Base-by-base conservation (phyloP, 1,284 basidiomycete genomes). In the Apiotrichum gracile region DNA sequence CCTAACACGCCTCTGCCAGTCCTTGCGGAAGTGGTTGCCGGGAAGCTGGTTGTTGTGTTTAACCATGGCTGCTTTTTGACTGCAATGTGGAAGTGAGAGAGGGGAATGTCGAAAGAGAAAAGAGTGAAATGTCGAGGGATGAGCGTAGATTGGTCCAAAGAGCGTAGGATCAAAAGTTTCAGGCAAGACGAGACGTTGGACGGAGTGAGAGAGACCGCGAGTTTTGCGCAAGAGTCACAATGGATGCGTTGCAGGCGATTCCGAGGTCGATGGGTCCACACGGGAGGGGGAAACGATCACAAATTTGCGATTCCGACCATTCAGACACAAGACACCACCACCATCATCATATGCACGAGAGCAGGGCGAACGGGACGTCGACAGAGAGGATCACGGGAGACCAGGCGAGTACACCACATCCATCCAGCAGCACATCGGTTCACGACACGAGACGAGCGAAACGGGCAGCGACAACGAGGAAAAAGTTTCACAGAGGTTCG, bases 21-120 rank as follows among this genome's bases (percentile, higher is more conserved):
- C 91, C 86, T 98, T 98, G 80, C 85, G 90, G 85, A 97, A 97
- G 77, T 97, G 93, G 80, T 93, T 93, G 74, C 80, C 82, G 79
- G 84, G 91, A 77, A 92, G 88, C 79, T 89, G 88, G 67, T 71
- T 62, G 61, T 62, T 62, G 58, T 62, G 60, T 57, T 59, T 61
- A 51, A 60, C 60, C 60, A 62, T 62, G n/a, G n/a, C n/a, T n/a
- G n/a, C n/a, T 49, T 51, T 49, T 34, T 43, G 16, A 51, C 52
- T 51, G 43, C 43, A 33, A n/a, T 43, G 35, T 25, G 33, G 49
- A 46, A 34, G 21, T 16, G 31, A 34, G 33, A 47, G 25, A 37
- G 41, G 17, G 16, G 34, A 17, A 22, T 43, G 42, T 25, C 17
- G 16, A 33, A 25, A 38, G 39, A 24, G 38, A 50, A 37, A 39